Conservation (phyloP, 495 filamentous ascomycete genomes). For the Penicillium cinerascens region DNA sequence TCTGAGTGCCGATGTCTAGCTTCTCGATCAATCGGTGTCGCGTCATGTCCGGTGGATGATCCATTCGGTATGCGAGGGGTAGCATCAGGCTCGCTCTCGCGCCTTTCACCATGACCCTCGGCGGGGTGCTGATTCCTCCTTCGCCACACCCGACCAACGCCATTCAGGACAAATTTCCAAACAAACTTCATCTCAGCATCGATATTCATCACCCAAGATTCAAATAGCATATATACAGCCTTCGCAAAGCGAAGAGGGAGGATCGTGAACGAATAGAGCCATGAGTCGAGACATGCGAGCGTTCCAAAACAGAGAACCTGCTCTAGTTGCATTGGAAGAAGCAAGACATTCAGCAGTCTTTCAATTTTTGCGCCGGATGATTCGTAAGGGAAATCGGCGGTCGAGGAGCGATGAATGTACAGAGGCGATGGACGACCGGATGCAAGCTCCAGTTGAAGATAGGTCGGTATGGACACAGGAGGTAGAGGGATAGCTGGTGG, state of each 20-base stretch:
- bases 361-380: slow-evolving; percentile 95
- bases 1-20: slow-evolving; percentile 18
- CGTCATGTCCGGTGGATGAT: slow-evolving; percentile 10
- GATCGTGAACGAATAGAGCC: slow-evolving; percentile 95
- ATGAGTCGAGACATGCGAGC: slow-evolving; percentile 90
- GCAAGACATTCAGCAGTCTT: slow-evolving; percentile 82
- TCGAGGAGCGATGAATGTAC: slow-evolving; percentile 75
- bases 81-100: slow-evolving; percentile 24
- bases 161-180: slow-evolving; percentile 67
- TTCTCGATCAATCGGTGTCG: slow-evolving; percentile 20
- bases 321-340: slow-evolving; percentile 80
- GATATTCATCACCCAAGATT: slow-evolving; percentile 66
- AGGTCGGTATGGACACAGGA: slow-evolving; percentile 81
- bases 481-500: slow-evolving; percentile 72
- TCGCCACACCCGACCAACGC: slow-evolving; percentile 74
- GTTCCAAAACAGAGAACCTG: slow-evolving; percentile 81
- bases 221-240: slow-evolving; percentile 68
- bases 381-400: slow-evolving; percentile 83
- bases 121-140: slow-evolving; percentile 42
- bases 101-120: slow-evolving; percentile 14
- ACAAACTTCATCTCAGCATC: slow-evolving; percentile 64
- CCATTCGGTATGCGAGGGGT: slow-evolving; percentile 16
- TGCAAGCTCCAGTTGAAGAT: slow-evolving; percentile 83
- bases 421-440: slow-evolving; percentile 77
- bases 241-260: slow-evolving; percentile 86